Evolutionary conservation across 306 rosid species (phyloP), one percentile per base, ranked within the genome.

Genomic region (Vicia sativa): DNA sequence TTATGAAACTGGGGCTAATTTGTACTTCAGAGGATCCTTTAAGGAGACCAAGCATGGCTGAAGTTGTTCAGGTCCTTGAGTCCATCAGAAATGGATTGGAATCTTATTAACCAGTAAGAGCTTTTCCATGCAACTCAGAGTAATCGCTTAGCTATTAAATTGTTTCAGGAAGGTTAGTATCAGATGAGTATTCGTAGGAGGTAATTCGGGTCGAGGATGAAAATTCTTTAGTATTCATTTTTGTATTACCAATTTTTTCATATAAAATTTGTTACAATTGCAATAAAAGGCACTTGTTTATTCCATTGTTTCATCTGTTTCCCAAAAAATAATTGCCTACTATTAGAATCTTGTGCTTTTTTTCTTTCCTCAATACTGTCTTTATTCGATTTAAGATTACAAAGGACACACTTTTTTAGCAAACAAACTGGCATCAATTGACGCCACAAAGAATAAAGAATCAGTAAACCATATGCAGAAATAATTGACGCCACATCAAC

Each of bases 31-130:
- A 90, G 77, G 87, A 74, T 86, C 90, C 99, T 74, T 77, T 79
- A 15, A 95, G 91, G 78, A 83, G 97, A 78, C 97, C 97, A 44
- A 95, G 96, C 86, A 95, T 95, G 99, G 92, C 92, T 12, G 96
- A 95, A 85, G 95, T 88, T 74, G 91, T 90, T 71, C 99, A 95
- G 81, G 91, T 95, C 79, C 99, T 95, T 11, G 96, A 95, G 78
- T 95, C 99, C 45, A 88, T 93, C 63, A 79, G 95, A 87, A 90
- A 88, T 71, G 97, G 97, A 52, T 71, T 82, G 74, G 98, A 78
- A 62, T 79, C 75, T 50, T 77, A 84, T 82, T 77, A 58, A 60
- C 21, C 18, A 63, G 48, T 11, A 18, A 50, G 48, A 65, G 42
- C 31, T 18, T 28, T 59, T 59, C 56, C 46, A 23, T 57, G 75